Evolutionary conservation across 2,329 filamentous ascomycete genomes (phyloP).

Genomic region (Zarea fungicola): DNA sequence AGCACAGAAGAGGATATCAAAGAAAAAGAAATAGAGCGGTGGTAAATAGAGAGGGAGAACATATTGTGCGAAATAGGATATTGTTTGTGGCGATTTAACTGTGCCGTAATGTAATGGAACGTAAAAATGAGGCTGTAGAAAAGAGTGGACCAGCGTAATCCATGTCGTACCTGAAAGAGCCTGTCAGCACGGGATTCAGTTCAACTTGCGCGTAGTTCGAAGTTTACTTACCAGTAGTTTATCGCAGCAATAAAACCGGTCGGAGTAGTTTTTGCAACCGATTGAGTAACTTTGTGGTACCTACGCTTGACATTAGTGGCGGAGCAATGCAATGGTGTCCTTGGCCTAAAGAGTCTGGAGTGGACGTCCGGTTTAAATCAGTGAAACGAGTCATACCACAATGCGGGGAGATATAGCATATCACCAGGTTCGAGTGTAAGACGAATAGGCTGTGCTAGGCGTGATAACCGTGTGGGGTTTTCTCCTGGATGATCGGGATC

Average conservation of each 20-base stretch:
- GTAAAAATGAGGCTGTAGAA: slow-evolving; percentile 52
- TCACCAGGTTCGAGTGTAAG: slow-evolving; percentile 68
- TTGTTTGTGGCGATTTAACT: neutral
- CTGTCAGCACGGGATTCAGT: too few species aligned
- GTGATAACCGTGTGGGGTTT: slow-evolving; percentile 53
- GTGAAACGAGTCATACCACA: slow-evolving; percentile 54
- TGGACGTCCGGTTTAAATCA: too few species aligned
- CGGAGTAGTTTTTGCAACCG: slow-evolving; percentile 53
- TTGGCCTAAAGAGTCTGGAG: too few species aligned
- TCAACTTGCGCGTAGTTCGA: too few species aligned
- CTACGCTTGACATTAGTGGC: slow-evolving; percentile 26
- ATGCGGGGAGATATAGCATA: slow-evolving; percentile 74
- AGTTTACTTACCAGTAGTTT: slow-evolving; percentile 66
- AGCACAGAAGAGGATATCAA: slow-evolving; percentile 70
- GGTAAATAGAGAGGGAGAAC: too few species aligned
- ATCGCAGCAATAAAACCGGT: slow-evolving; percentile 73
- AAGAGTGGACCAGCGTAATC: slow-evolving; percentile 68
- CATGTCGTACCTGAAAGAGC: slow-evolving; percentile 64
- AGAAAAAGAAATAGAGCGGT: slow-evolving; percentile 53
- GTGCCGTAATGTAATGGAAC: slow-evolving; percentile 27
- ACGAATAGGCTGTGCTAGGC: slow-evolving; percentile 54
- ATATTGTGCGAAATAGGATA: too few species aligned
- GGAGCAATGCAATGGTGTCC: too few species aligned
- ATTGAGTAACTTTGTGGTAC: slow-evolving; percentile 79
- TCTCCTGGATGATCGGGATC: slow-evolving; percentile 58